These are phyloP conservation scores for Starmerella cellae DNA, from an alignment of 805 yeast genomes.

Conservation along the genomic window DNA sequence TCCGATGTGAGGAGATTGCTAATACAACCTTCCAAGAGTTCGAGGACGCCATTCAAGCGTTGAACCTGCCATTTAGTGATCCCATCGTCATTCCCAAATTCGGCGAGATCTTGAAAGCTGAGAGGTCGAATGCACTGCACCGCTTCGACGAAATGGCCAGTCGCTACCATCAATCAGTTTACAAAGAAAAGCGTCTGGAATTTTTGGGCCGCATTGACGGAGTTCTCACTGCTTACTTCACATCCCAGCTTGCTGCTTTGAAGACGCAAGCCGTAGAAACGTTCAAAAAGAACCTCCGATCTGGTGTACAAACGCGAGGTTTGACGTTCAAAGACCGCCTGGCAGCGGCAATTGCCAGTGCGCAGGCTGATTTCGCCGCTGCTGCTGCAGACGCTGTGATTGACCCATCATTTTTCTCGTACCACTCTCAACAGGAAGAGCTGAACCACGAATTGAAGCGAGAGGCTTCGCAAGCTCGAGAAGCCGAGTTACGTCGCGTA, in stretches of 20 bases:
- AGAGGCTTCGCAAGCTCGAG: slow-evolving; percentile 26
- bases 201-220: slow-evolving; percentile 39
- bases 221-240: slow-evolving; percentile 32
- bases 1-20: slow-evolving; percentile 84
- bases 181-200: slow-evolving; percentile 43
- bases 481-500: slow-evolving; percentile 27
- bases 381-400: slow-evolving; percentile 30
- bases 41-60: slow-evolving; percentile 28
- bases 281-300: slow-evolving; percentile 17
- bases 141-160: slow-evolving; percentile 62
- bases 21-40: slow-evolving; percentile 38
- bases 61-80: slow-evolving; percentile 22
- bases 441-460: slow-evolving; percentile 28
- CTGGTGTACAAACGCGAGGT: background rate
- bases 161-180: slow-evolving; percentile 56
- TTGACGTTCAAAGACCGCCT: slow-evolving; percentile 24
- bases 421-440: slow-evolving; percentile 18
- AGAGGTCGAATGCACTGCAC: slow-evolving; percentile 37
- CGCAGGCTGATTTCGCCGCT: slow-evolving; percentile 23
- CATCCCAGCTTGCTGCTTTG: slow-evolving; percentile 31
- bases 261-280: slow-evolving; percentile 28
- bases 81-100: slow-evolving; percentile 14
- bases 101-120: slow-evolving; percentile 30
- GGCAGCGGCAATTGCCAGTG: slow-evolving; percentile 17
- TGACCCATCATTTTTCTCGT: slow-evolving; percentile 22